A percentile compares a stretch with the other conserved stretches of the same genome.
Evolutionary conservation across 2,329 filamentous ascomycete species (phyloP).

Genomic region (Coniochaeta sp.): DNA sequence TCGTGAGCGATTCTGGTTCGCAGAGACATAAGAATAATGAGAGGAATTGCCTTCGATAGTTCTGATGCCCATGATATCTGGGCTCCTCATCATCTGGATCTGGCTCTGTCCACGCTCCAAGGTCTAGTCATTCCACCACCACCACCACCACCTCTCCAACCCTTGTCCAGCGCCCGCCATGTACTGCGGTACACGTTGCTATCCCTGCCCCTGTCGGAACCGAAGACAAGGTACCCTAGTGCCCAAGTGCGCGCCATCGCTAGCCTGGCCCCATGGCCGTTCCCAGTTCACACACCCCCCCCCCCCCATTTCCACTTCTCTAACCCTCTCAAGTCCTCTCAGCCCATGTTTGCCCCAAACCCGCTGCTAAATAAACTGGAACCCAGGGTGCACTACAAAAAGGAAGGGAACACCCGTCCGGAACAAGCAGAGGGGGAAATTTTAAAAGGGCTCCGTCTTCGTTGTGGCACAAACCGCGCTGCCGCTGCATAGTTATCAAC

Average conservation of each 20-base stretch:
- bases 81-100: background rate
- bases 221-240: slow-evolving; percentile 1
- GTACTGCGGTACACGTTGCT: background rate
- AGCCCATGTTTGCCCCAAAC: background rate
- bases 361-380: background rate
- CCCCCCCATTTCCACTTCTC: background rate
- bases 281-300: background rate
- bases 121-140: background rate
- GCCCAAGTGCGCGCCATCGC: background rate
- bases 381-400: background rate
- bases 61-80: background rate
- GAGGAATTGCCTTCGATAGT: too few relatives aligned
- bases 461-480: slow-evolving; percentile 1
- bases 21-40: too few relatives aligned
- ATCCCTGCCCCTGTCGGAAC: background rate
- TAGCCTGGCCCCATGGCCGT: background rate
- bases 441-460: slow-evolving; percentile 1
- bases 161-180: background rate
- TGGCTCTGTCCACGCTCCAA: background rate
- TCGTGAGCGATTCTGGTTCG: background rate
- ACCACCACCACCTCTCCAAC: background rate
- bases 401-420: background rate
- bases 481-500: background rate
- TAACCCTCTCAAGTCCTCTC: background rate
- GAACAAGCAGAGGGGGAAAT: background rate